Evolutionary conservation across 2,329 filamentous ascomycete genomes (phyloP).

Genomic region (Calonectria multiphialidica): DNA sequence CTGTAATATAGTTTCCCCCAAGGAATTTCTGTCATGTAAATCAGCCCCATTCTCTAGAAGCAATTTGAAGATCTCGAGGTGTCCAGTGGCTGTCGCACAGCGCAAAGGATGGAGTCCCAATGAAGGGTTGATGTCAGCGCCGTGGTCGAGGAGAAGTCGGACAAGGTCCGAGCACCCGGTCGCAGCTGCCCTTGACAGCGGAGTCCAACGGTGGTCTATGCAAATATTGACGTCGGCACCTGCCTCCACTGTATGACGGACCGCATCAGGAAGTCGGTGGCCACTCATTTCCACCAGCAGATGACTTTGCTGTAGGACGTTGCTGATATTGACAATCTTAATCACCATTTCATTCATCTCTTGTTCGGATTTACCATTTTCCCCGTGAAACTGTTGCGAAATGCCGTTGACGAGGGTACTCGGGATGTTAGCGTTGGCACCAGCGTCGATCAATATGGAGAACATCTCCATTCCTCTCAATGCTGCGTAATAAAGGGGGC

Average conservation of each 20-base stretch:
- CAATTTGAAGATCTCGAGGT: not conserved
- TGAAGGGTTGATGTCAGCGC: conserved; percentile 49
- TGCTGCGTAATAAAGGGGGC: not conserved
- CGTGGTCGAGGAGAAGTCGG: conserved; percentile 23
- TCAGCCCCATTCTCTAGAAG: conserved; percentile 12
- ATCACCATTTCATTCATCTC: not conserved
- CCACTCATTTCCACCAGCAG: not conserved
- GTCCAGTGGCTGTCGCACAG: not conserved
- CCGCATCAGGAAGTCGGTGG: not conserved
- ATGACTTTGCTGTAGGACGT: not conserved
- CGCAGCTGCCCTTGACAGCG: not conserved
- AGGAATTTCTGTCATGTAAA: not conserved
- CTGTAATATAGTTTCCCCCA: not conserved
- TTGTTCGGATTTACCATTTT: not conserved
- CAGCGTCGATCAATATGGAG: not conserved
- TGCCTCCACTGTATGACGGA: not conserved
- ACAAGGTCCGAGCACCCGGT: not conserved
- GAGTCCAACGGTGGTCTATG: not conserved
- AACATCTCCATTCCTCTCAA: not conserved
- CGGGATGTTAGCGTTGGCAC: not conserved
- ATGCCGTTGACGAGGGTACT: not conserved
- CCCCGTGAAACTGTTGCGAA: no score
- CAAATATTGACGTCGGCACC: not conserved
- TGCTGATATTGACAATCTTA: not conserved
- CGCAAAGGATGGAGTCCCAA: fast-evolving